Conservation (phyloP, 140 eudicot genomes). For the Ambrosia hybrid region DNA sequence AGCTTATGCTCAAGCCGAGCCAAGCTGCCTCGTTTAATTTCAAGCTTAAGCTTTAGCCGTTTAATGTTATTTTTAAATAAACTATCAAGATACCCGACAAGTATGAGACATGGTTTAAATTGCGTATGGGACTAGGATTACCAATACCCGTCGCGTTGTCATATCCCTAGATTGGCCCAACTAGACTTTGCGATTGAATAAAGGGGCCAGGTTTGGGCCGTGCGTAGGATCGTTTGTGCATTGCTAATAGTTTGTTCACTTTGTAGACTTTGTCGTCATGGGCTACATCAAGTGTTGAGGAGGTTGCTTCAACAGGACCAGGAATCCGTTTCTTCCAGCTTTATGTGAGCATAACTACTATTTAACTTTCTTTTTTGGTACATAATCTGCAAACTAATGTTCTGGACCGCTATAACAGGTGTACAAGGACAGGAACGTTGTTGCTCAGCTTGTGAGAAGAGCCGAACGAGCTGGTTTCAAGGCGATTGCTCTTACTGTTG, state of each 20-base stretch:
- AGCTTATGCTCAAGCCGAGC: too few species aligned
- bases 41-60: too few species aligned
- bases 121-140: too few species aligned
- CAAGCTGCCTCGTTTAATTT: too few species aligned
- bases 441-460: slow-evolving; percentile 93
- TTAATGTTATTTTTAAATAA: too few species aligned
- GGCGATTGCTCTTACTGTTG: slow-evolving; percentile 98
- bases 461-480: slow-evolving; percentile 97
- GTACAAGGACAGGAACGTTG: slow-evolving; percentile 93
- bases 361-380: background rate
- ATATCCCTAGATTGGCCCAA: background rate
- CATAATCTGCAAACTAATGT: background rate
- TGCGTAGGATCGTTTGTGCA: background rate
- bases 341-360: slow-evolving; percentile 59
- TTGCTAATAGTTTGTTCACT: background rate
- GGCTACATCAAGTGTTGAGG: slow-evolving; percentile 73
- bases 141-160: too few species aligned
- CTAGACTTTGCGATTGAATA: background rate
- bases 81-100: too few species aligned
- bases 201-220: background rate
- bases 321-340: slow-evolving; percentile 99
- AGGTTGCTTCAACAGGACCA: slow-evolving; percentile 75
- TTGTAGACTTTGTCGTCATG: slow-evolving; percentile 52
- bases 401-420: slow-evolving; percentile 45
- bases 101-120: too few species aligned